These are phyloP conservation scores for Perilla frutescens DNA, from an alignment of 257 asterid species.

Conservation along the genomic window DNA sequence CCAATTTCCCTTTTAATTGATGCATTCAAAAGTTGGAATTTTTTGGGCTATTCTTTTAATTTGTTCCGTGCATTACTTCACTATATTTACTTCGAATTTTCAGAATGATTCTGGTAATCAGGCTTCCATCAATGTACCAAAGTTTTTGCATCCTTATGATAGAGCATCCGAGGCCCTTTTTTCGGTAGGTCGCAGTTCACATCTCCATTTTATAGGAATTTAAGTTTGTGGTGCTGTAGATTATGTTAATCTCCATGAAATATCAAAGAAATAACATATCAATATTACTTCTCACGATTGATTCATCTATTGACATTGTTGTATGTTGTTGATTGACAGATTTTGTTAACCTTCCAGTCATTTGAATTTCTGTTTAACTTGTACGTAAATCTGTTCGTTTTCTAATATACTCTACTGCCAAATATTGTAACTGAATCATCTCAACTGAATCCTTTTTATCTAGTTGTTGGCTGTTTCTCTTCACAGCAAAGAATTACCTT, in stretches of 20 bases:
- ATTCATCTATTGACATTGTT: neutral
- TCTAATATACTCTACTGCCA: neutral
- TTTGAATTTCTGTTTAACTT: neutral
- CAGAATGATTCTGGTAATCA: conserved; percentile 68
- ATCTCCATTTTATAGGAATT: conserved; percentile 17
- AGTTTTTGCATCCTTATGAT: conserved; percentile 83
- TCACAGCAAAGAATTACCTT: neutral
- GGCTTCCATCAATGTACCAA: conserved; percentile 59
- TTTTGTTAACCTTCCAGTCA: neutral
- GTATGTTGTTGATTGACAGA: neutral
- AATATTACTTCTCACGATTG: neutral
- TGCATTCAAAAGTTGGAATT: conserved; percentile 1
- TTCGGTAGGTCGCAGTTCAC: conserved; percentile 58
- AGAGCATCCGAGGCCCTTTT: conserved; percentile 91
- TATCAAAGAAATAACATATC: neutral
- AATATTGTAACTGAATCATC: neutral
- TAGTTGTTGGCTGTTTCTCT: neutral
- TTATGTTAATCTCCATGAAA: neutral
- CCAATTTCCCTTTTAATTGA: conserved; percentile 31
- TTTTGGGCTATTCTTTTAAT: conserved; percentile 1
- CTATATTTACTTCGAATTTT: conserved; percentile 31
- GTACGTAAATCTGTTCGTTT: neutral
- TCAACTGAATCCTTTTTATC: neutral
- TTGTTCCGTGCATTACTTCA: conserved; percentile 24
- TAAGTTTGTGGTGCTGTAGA: neutral